A percentile compares a stretch with the other conserved stretches of the same genome.
Evolutionary conservation across 2,329 filamentous ascomycete species (phyloP).

Genomic region (Amphichorda felina): DNA sequence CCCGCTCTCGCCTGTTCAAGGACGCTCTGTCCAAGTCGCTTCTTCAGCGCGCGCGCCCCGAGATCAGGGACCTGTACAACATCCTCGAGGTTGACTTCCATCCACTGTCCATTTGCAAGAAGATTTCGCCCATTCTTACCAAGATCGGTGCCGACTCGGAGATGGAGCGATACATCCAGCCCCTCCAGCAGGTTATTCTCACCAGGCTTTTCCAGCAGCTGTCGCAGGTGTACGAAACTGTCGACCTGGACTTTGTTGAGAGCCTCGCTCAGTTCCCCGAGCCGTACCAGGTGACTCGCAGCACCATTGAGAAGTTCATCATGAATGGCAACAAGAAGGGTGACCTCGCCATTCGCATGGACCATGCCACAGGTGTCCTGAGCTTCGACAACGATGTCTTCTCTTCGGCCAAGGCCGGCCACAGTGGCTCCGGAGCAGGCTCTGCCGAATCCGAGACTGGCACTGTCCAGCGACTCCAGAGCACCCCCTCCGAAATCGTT

Average conservation of each 20-base stretch:
- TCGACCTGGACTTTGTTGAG: constrained; percentile 87
- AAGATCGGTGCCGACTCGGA: constrained; percentile 89
- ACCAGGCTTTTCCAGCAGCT: constrained; percentile 98
- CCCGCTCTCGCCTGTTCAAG: constrained; percentile 83
- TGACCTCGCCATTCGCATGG: constrained; percentile 88
- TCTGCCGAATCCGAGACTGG: constrained; percentile 78
- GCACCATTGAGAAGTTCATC: constrained; percentile 98
- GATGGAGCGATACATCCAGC: constrained; percentile 94
- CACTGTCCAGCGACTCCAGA: constrained; percentile 89
- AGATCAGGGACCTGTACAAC: constrained; percentile 96
- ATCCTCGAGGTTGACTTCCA: constrained; percentile 99
- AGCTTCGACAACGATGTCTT: constrained; percentile 98
- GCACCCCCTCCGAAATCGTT: constrained; percentile 94
- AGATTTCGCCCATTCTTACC: constrained; percentile 90
- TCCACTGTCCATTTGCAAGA: constrained; percentile 95
- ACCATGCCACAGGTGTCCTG: constrained; percentile 87
- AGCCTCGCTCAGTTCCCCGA: constrained; percentile 92
- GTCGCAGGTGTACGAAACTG: constrained; percentile 97
- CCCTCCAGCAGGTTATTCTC: constrained; percentile 95
- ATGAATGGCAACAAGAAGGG: constrained; percentile 99
- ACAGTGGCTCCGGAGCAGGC: constrained; percentile 71
- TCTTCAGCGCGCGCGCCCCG: constrained; percentile 80
- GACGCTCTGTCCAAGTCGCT: constrained; percentile 93
- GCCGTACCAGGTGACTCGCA: constrained; percentile 82
- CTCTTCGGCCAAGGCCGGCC: constrained; percentile 86